phyloP scores from a whole-genome alignment of 768 basidiomycete species.

The Lepiota brunneoincarnata region DNA sequence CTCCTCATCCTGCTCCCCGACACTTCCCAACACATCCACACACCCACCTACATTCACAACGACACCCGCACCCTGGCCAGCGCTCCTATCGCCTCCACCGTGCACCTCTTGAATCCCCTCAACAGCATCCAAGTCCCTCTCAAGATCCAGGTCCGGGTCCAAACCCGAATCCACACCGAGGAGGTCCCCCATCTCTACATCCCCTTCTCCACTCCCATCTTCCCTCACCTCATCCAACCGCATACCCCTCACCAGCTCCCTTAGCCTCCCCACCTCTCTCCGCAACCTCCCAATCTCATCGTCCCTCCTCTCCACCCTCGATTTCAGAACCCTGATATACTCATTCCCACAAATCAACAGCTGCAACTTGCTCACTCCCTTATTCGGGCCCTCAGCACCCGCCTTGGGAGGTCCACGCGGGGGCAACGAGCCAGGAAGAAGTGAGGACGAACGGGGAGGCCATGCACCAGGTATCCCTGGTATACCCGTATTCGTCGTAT shows the following conservation, averaged over 20 bases:
- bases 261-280: slow-evolving; percentile 61
- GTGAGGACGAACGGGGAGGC: slow-evolving; percentile 27
- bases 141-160: slow-evolving; percentile 48
- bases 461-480: slow-evolving; percentile 16
- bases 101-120: slow-evolving; percentile 28
- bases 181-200: slow-evolving; percentile 31
- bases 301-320: slow-evolving; percentile 76
- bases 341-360: slow-evolving; percentile 89
- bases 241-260: slow-evolving; percentile 30
- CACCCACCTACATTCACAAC: background rate
- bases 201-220: slow-evolving; percentile 25
- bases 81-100: slow-evolving; percentile 10
- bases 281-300: slow-evolving; percentile 70
- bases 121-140: slow-evolving; percentile 56
- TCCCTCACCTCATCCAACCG: slow-evolving; percentile 25
- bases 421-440: slow-evolving; percentile 84
- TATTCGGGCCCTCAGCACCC: slow-evolving; percentile 88
- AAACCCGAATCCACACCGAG: slow-evolving; percentile 27
- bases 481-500: slow-evolving; percentile 6
- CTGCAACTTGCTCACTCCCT: slow-evolving; percentile 92
- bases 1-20: slow-evolving; percentile 11
- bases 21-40: slow-evolving; percentile 1
- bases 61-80: slow-evolving; percentile 9
- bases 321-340: slow-evolving; percentile 75
- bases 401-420: slow-evolving; percentile 87